Base-by-base conservation (phyloP, 129 eudicot genomes). In the Deinandra increscens region DNA sequence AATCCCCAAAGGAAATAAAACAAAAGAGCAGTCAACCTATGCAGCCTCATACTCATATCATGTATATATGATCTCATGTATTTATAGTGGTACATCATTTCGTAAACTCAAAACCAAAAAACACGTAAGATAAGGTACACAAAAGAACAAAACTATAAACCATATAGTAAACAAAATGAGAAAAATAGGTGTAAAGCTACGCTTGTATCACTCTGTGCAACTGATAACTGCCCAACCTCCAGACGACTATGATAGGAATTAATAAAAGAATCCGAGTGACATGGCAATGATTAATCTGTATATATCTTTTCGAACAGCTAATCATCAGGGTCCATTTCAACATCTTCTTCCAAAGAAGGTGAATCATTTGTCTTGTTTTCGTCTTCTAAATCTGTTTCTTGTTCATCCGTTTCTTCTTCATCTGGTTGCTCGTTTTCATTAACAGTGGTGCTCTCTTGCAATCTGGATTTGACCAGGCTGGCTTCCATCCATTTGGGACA, bases 311-410 rank as follows among this genome's bases (percentile, higher is more conserved):
- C 13, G 33, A 76, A 60, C 60, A 68, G 17, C 80, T 87, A 93
- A 76, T 93, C 99, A 61, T 89, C 79, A 7, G 97, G 95, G 75
- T 93, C 97, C 97, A 93, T 93, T 79, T 93, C 99, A 78, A 86
- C 99, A 64, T 93, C 97, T 77, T 84, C 88, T 55, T 87, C 97
- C 42, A 53, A 39, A 4, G 85, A 82, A 17, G 68, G 50, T 3
- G 82, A 74, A 34, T 69, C 69, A 10, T 51, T 44, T 44, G 62
- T 59, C 11, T 69, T 77, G 11, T 19, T 71, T 53, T 74, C 84
- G 7, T 78, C 87, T 42, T 79, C 86, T 19, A 78, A 74, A 26
- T 81, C 74, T 37, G 50, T 43, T 51, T 78, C 50, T 36, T 68
- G 80, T 58, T 74, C 76, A 66, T 80, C 90, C 37, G 9, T 15